Conservation (phyloP, 805 yeast species). For the Candida pseudoglaebosa region DNA sequence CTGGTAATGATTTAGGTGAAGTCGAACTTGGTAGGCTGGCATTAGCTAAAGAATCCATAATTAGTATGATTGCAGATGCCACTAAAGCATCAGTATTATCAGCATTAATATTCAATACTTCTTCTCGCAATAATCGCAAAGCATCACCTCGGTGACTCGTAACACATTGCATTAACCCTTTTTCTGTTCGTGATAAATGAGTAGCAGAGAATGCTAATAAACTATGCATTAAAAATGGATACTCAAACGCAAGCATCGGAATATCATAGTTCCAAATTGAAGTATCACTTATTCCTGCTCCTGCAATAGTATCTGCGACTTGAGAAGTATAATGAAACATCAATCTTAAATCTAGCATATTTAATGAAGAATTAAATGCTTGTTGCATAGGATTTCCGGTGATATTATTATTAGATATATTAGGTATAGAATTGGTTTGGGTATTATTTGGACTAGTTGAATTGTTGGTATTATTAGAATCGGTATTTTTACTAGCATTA, state of each 20-base stretch:
- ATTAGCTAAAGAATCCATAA: conserved; percentile 91
- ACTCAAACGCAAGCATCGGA: conserved; percentile 81
- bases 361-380: conserved; percentile 31
- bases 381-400: conserved; percentile 9
- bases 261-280: conserved; percentile 86
- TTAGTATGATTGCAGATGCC: conserved; percentile 83
- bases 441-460: neutral
- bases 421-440: conserved; percentile 15
- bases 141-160: conserved; percentile 89
- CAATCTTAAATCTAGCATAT: conserved; percentile 72
- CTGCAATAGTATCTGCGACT: conserved; percentile 84
- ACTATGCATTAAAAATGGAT: conserved; percentile 90
- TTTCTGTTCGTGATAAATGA: conserved; percentile 73
- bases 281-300: conserved; percentile 83
- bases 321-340: conserved; percentile 85
- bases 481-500: conserved; percentile 2
- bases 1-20: conserved; percentile 65
- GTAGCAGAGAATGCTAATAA: conserved; percentile 89
- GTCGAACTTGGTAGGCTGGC: conserved; percentile 60
- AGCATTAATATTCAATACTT: conserved; percentile 76
- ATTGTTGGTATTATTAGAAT: neutral
- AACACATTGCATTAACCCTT: conserved; percentile 74
- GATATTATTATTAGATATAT: conserved; percentile 18
- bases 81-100: conserved; percentile 91
- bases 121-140: conserved; percentile 71